phyloP scores from a whole-genome alignment of 2,329 filamentous ascomycete species.

The Alternaria sp. region DNA sequence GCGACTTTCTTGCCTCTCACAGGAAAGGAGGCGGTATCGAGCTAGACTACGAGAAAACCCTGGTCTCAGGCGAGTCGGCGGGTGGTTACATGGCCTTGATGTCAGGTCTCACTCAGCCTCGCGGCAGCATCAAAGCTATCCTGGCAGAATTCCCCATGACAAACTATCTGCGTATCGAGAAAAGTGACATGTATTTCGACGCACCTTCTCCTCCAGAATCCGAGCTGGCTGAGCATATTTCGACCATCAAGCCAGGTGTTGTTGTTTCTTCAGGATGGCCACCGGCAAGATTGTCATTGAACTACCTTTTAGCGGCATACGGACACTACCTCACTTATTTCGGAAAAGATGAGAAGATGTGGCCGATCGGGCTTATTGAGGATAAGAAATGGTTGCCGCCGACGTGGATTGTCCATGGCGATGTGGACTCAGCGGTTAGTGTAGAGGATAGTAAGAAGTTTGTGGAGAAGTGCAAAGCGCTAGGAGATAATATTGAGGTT shows the following conservation, averaged over 20 bases:
- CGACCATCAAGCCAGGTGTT: conserved; percentile 22
- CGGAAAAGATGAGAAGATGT: conserved; percentile 32
- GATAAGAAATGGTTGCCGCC: conserved; percentile 37
- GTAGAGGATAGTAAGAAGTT: conserved; percentile 38
- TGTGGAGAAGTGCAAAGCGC: conserved; percentile 30
- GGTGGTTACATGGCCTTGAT: conserved; percentile 52
- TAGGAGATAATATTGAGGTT: conserved; percentile 25
- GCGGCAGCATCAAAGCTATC: conserved; percentile 33
- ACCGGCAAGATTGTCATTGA: conserved; percentile 26
- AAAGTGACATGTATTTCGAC: conserved; percentile 3
- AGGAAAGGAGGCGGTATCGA: conserved; percentile 19
- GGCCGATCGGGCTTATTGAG: conserved; percentile 38
- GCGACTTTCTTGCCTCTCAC: conserved; percentile 13
- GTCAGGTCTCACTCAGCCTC: conserved; percentile 32
- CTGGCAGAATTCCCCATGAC: conserved; percentile 44
- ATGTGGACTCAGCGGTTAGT: conserved; percentile 37
- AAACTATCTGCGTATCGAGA: conserved; percentile 16
- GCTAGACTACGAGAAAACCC: conserved; percentile 37
- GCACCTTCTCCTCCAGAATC: conserved; percentile 16
- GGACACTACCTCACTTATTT: conserved; percentile 39
- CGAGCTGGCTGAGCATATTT: conserved; percentile 35
- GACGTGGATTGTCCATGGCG: conserved; percentile 44
- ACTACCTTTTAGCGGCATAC: conserved; percentile 28
- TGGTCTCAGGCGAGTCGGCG: conserved; percentile 50
- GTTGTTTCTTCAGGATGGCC: conserved; percentile 31